Evolutionary conservation across 2,329 filamentous ascomycete genomes (phyloP), one percentile per base, ranked within the genome.

Genomic region (Microcera coccophila): DNA sequence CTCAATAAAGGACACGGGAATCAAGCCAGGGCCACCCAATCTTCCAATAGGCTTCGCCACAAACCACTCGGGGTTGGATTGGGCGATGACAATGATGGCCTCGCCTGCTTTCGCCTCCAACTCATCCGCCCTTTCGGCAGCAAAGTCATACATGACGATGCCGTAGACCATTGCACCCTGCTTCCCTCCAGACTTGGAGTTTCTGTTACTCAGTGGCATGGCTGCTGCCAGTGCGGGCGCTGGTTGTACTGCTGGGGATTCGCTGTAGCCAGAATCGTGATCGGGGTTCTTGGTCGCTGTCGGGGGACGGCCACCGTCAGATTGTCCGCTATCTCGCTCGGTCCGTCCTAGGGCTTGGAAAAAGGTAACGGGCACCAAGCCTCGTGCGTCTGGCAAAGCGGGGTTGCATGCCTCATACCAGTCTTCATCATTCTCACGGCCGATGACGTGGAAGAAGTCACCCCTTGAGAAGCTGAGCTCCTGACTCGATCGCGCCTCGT

Each of bases 391-490:
- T 60, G 87, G 89, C 53, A 95, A 75, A 38, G 87, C 80, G 47
- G 93, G 93, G 64, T 98, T 98, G 75, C 90, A 97, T 42, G 91
- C 93, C 70, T 97, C 93, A 76, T 96, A 98, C 91, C 93, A 98
- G 64, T 96, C 89, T 31, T 74, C 72, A 64, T 97, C 91, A 74
- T 96, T 85, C 71, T 97, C 93, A 66, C 91, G 85, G 60, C 87
- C 89, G 66, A 97, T 91, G 52, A 98, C 93, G 72, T 97, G 91
- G 65, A 98, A 93, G 68, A 97, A 98, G 66, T 98, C 93, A 61
- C 93, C 93, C 63, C 89, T 87, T 53, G 84, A 89, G 69, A 98
- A 98, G 63, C 86, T 85, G 59, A 98, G 76, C 71, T 95, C 84
- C 64, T 91, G 85, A 40, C 71, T 70, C 47, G 82, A 81, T 60